Conservation (phyloP, 148 eudicot genomes). For the Beta vulgaris region DNA sequence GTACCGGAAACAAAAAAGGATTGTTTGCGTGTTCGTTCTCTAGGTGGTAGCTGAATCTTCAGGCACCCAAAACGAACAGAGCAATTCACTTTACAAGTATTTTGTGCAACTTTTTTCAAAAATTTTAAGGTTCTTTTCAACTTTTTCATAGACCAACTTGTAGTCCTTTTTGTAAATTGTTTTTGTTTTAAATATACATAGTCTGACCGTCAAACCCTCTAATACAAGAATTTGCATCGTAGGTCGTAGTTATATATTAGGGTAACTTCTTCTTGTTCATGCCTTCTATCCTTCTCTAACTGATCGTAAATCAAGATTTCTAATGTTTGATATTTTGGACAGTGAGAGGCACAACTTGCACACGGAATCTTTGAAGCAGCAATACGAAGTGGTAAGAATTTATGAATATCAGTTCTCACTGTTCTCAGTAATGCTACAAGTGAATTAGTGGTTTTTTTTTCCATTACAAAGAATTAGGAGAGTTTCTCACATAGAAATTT, state of each 20-base stretch:
- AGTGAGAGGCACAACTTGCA: constrained; percentile 42
- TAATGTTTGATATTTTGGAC: constrained; percentile 12
- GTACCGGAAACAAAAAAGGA: background rate
- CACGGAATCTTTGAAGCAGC: constrained; percentile 43
- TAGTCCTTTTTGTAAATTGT: too few relatives aligned
- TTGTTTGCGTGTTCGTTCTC: background rate
- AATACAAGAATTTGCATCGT: too few relatives aligned
- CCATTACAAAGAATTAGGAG: background rate
- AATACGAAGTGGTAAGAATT: constrained; percentile 41
- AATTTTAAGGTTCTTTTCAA: too few relatives aligned
- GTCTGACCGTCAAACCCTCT: too few relatives aligned
- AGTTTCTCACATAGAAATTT: too few relatives aligned
- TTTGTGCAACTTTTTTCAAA: too few relatives aligned
- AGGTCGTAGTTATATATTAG: too few relatives aligned
- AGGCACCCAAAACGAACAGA: too few relatives aligned
- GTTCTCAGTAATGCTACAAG: background rate
- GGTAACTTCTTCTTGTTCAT: background rate
- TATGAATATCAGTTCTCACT: background rate
- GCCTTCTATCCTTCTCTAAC: too few relatives aligned
- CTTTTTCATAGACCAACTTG: too few relatives aligned
- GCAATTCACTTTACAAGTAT: too few relatives aligned
- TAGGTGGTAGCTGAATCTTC: background rate
- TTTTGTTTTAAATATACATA: too few relatives aligned
- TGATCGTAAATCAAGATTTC: background rate
- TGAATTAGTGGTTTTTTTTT: background rate